phyloP scores from a whole-genome alignment of 768 basidiomycete species.

The Hebeloma cylindrosporum region DNA sequence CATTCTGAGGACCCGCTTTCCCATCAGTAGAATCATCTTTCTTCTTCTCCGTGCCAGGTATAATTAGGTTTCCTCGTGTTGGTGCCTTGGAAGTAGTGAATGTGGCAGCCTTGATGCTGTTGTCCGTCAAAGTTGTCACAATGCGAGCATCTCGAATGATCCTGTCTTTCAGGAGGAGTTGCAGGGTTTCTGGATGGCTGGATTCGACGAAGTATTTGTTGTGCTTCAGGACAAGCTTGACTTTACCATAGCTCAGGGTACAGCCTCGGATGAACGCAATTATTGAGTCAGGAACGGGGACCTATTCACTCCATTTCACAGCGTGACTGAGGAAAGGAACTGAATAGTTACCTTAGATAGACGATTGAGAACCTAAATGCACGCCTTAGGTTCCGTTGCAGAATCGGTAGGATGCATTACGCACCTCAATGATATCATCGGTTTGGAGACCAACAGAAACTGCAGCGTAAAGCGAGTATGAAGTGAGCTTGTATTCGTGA shows the following conservation, averaged over 20 bases:
- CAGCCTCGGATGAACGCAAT: slow-evolving; percentile 87
- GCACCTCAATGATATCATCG: slow-evolving; percentile 96
- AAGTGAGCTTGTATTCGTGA: slow-evolving; percentile 98
- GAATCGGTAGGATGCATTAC: slow-evolving; percentile 30
- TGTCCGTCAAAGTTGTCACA: slow-evolving; percentile 63
- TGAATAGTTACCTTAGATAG: slow-evolving; percentile 62
- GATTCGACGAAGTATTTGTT: slow-evolving; percentile 98
- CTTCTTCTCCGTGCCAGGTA: slow-evolving; percentile 84
- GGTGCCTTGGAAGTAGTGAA: slow-evolving; percentile 85
- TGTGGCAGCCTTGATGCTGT: slow-evolving; percentile 71
- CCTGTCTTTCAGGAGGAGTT: slow-evolving; percentile 82
- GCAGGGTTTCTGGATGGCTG: slow-evolving; percentile 89
- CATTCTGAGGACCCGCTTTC: slow-evolving; percentile 24
- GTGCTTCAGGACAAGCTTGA: slow-evolving; percentile 96
- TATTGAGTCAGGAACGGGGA: slow-evolving; percentile 89
- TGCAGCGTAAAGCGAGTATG: slow-evolving; percentile 97
- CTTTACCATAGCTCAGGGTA: slow-evolving; percentile 96
- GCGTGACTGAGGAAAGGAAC: slow-evolving; percentile 3
- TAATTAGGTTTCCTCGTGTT: slow-evolving; percentile 76
- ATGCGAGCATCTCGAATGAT: slow-evolving; percentile 85
- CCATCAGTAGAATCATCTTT: slow-evolving; percentile 45
- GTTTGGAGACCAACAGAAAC: slow-evolving; percentile 98
- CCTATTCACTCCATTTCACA: slow-evolving; percentile 43
- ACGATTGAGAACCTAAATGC: slow-evolving; percentile 69
- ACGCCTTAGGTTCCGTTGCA: slow-evolving; percentile 25